Percentiles rank a stretch among this genome's conserved stretches.
Evolutionary conservation across 176 grass and related monocot genomes (phyloP).

Genomic region (Aegilops sharonensis): DNA sequence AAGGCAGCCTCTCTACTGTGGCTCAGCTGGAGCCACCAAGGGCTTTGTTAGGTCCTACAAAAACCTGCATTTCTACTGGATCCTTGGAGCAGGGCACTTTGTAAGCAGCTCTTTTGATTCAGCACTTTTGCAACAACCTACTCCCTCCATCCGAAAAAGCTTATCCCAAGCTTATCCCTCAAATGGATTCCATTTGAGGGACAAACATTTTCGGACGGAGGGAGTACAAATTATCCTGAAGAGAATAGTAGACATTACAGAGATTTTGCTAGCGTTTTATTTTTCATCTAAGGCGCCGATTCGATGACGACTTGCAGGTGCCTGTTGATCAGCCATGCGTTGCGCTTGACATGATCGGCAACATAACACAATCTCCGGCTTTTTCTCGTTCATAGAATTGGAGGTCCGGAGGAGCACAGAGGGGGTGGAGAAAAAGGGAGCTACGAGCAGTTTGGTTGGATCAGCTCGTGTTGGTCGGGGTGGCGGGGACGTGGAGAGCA

Average conservation of each 20-base stretch:
- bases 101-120: constrained; percentile 42
- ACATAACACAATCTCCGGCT: constrained; percentile 51
- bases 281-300: neutral
- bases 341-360: constrained; percentile 43
- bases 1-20: constrained; percentile 61
- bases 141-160: no score
- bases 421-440: neutral
- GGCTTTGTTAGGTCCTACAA: constrained; percentile 75
- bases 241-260: neutral
- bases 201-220: no score
- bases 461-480: neutral
- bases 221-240: no score
- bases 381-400: constrained; percentile 7
- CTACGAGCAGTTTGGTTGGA: neutral
- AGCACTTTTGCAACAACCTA: neutral
- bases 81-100: constrained; percentile 82
- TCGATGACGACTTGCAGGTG: constrained; percentile 32
- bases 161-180: no score
- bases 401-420: neutral
- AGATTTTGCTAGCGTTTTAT: neutral
- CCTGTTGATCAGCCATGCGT: constrained; percentile 57
- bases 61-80: constrained; percentile 96
- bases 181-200: no score
- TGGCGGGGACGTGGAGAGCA: neutral
- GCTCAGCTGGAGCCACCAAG: constrained; percentile 40